A percentile compares a stretch with the other conserved stretches of the same genome.
phyloP scores from a whole-genome alignment of 2,329 filamentous ascomycete genomes.

The Hymenoscyphus infarciens region DNA sequence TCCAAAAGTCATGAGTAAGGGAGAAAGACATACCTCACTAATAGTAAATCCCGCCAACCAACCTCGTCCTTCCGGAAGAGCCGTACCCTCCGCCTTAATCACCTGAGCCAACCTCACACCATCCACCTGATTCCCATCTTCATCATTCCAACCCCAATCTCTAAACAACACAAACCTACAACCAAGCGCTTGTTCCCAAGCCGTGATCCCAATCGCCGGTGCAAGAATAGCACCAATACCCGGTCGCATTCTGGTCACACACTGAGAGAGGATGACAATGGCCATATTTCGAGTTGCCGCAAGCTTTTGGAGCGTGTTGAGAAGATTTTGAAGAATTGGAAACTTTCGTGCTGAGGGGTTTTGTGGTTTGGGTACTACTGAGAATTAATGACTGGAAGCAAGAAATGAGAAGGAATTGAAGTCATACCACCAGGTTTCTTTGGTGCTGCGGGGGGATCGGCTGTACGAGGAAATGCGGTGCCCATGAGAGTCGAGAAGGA shows the following conservation, averaged over 20 bases:
- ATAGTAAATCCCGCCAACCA: conserved; percentile 30
- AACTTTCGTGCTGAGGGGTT: conserved; percentile 38
- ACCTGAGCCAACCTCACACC: conserved; percentile 59
- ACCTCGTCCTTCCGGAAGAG: conserved; percentile 25
- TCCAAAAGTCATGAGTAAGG: background rate
- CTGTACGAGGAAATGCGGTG: conserved; percentile 66
- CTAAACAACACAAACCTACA: conserved; percentile 74
- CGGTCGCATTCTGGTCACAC: conserved; percentile 73
- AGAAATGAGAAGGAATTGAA: background rate
- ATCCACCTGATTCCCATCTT: conserved; percentile 45
- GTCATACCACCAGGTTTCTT: conserved; percentile 29
- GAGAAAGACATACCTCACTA: conserved; percentile 21
- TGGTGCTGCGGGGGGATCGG: conserved; percentile 34
- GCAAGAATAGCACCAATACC: conserved; percentile 65
- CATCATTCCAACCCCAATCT: conserved; percentile 61
- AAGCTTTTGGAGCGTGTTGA: conserved; percentile 69
- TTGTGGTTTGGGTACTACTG: conserved; percentile 13
- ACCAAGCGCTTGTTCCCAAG: conserved; percentile 77
- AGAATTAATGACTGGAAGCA: background rate
- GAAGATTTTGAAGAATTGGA: conserved; percentile 53
- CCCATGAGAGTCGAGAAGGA: conserved; percentile 74
- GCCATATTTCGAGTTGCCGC: conserved; percentile 71
- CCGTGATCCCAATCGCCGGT: conserved; percentile 68
- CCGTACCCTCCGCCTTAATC: conserved; percentile 57
- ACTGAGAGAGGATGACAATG: conserved; percentile 73